A percentile compares a stretch with the other conserved stretches of the same genome.
Conservation (phyloP, 75 land plant genomes). For the Ceratopteris richardii region DNA sequence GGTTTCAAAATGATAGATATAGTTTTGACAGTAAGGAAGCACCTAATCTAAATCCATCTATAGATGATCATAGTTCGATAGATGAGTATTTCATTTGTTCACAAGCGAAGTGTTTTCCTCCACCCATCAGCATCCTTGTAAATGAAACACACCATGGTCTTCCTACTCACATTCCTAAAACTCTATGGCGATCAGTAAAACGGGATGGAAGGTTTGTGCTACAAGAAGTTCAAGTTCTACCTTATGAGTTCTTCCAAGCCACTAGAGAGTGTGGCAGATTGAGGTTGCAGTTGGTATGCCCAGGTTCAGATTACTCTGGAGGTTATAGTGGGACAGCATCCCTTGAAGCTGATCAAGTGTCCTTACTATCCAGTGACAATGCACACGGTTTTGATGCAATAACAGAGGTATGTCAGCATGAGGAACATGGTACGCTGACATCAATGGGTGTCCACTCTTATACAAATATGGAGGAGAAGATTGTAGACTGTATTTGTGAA, state of each 20-base stretch:
- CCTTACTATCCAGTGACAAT: no score
- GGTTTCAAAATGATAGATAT: no score
- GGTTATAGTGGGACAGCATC: no score
- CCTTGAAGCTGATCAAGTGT: no score
- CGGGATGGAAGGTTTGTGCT: conserved; percentile 7
- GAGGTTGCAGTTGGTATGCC: neutral
- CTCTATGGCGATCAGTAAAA: conserved; percentile 3
- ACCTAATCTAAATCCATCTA: no score
- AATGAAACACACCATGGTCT: conserved; percentile 9
- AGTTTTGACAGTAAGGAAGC: no score
- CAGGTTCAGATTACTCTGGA: neutral
- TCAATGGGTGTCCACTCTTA: no score
- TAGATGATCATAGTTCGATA: neutral
- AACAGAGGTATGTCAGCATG: no score
- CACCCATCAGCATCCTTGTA: conserved; percentile 4
- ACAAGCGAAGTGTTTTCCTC: conserved; percentile 7
- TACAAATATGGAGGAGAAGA: no score
- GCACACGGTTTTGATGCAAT: no score
- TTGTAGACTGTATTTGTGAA: no score
- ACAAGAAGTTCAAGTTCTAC: conserved; percentile 5
- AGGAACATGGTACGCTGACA: no score
- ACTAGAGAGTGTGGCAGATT: neutral
- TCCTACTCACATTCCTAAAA: neutral
- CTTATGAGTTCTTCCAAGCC: conserved; percentile 4
- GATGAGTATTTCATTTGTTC: neutral